A percentile compares a stretch with the other conserved stretches of the same genome.
Conservation (phyloP, 2,329 filamentous ascomycete genomes). For the Ophiosphaerella korrae region DNA sequence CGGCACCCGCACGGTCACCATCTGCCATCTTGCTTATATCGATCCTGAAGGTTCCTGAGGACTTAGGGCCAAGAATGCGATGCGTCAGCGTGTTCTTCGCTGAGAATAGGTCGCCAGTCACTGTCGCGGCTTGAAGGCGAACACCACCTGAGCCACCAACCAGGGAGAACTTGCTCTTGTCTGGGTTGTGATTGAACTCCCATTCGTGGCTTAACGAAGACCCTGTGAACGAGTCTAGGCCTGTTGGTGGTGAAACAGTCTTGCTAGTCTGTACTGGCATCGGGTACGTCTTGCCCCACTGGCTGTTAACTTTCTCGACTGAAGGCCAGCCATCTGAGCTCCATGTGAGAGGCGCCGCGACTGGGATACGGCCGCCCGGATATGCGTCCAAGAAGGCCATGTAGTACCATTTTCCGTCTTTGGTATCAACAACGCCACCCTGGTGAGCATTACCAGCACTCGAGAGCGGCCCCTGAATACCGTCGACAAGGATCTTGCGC, state of each 20-base stretch:
- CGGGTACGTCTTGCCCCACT: slow-evolving; percentile 56
- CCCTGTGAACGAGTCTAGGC: slow-evolving; percentile 56
- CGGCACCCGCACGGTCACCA: slow-evolving; percentile 60
- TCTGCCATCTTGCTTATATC: slow-evolving; percentile 56
- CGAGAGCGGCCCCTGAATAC: slow-evolving; percentile 51
- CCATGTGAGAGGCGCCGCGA: slow-evolving; percentile 62
- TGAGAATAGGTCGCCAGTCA: slow-evolving; percentile 57
- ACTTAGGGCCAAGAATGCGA: slow-evolving; percentile 48
- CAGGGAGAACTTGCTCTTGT: slow-evolving; percentile 54
- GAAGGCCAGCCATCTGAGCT: slow-evolving; percentile 58
- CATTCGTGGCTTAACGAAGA: slow-evolving; percentile 53
- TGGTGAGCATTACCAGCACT: slow-evolving; percentile 59
- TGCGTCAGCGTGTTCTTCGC: slow-evolving; percentile 52
- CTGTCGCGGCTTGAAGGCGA: slow-evolving; percentile 55
- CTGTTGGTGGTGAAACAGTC: slow-evolving; percentile 38
- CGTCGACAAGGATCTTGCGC: slow-evolving; percentile 51
- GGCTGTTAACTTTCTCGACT: slow-evolving; percentile 50
- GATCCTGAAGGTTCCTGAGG: slow-evolving; percentile 57
- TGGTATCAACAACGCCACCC: slow-evolving; percentile 60
- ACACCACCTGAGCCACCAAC: slow-evolving; percentile 49
- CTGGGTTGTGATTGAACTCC: slow-evolving; percentile 69
- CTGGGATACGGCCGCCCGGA: slow-evolving; percentile 62
- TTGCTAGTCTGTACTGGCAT: slow-evolving; percentile 39
- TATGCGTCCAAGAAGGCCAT: slow-evolving; percentile 63
- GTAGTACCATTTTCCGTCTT: slow-evolving; percentile 62